Base-by-base conservation (phyloP, 768 basidiomycete species). In the Boletus rubropictus region DNA sequence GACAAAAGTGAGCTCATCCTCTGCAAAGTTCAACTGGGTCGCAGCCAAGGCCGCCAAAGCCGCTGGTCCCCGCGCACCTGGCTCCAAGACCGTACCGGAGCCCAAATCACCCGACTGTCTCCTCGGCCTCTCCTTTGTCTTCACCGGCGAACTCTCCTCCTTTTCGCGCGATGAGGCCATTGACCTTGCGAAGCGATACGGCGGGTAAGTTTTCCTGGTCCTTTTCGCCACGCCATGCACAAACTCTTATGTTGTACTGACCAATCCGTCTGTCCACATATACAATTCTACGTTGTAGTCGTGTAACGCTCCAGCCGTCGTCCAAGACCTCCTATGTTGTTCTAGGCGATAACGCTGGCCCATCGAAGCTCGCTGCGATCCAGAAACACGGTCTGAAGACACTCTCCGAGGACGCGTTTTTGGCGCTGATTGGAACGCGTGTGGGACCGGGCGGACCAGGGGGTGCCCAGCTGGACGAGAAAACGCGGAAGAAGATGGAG, bases 171-270 rank as follows among this genome's bases (percentile, higher is more conserved):
- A 97, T 3, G 93, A 96, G 55, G 85, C 89, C 1, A 62, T 73
- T 22, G 92, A 95, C 56, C 66, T 95, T 6, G 95, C 86, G 0
- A 98, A 99, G 65, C 89, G 93, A 5, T 92, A 82, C 60, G 92
- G 92, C 57, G 94, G 84, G 94, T 92, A 40, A 51, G 89, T 39
- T 0, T 10, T 17, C 22, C 18, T 5, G 4, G 6, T 15, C 36
- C 6, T 25, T 24, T 22, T 21, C 21, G 15, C 7, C 12, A 2
- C 21, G 3, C 18, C 34, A 12, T 21, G 2, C 31, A 32, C 32
- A n/a, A n/a, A n/a, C 14, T 7, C 31, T 15, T 7, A 11, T 11
- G 15, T 7, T 33, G 32, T 17, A 31, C 29, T 31, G 18, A 37
- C 36, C 20, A 14, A 22, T 9, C 21, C 3, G 39, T 18, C 27